These are phyloP conservation scores for Fusarium temperatum DNA, from an alignment of 2,329 filamentous ascomycete genomes.

Conservation along the genomic window DNA sequence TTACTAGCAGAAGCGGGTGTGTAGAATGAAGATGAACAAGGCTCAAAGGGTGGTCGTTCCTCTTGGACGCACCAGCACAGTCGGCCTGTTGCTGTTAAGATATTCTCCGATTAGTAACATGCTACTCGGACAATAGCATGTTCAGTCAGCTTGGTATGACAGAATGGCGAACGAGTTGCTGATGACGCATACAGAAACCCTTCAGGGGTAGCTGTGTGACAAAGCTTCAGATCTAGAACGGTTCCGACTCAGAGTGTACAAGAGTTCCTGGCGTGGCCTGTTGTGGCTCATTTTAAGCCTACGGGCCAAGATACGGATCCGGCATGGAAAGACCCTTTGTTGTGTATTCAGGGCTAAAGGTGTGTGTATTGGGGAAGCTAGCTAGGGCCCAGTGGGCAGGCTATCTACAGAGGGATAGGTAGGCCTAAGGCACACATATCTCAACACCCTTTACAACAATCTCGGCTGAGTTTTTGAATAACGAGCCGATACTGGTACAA, in stretches of 20 bases:
- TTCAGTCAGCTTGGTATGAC: not conserved
- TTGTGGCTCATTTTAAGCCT: not conserved
- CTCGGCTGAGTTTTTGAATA: not conserved
- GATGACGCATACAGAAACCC: not conserved
- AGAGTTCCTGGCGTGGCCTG: not conserved
- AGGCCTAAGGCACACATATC: no score
- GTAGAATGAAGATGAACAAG: slow-evolving; percentile 26
- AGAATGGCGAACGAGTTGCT: not conserved
- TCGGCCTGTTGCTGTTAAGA: not conserved
- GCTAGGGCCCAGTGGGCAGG: no score
- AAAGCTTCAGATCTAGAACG: not conserved
- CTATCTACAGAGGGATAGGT: no score
- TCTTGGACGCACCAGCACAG: not conserved
- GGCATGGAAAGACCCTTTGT: no score
- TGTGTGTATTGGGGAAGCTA: no score
- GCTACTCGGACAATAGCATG: not conserved
- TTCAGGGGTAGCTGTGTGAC: not conserved
- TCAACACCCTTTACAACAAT: not conserved
- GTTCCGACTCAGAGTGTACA: not conserved
- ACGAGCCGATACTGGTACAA: no score
- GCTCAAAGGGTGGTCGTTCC: not conserved
- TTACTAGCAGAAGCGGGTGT: slow-evolving; percentile 1
- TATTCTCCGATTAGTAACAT: not conserved
- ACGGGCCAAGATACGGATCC: not conserved
- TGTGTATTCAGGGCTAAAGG: no score